Base-by-base conservation (phyloP, 345 rosid genomes). In the Arabidopsis suecica region DNA sequence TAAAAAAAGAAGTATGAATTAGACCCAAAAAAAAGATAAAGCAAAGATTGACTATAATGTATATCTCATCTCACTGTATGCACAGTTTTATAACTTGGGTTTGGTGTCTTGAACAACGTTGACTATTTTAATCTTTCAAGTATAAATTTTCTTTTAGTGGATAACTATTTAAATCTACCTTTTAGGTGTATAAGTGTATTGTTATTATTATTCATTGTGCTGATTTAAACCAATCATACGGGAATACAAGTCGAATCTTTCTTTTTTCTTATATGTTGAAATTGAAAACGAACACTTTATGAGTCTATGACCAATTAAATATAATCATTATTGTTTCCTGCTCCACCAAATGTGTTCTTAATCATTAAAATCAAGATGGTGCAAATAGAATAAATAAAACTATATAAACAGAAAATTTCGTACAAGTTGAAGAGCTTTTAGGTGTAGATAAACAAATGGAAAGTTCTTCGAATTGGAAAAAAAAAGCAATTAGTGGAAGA, bases 291-390 rank as follows among this genome's bases (percentile, higher is more conserved):
- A 58, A 58, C 14, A n/a, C 40, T 30, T 41, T 7, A n/a, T 25
- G 16, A 28, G 38, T 37, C 61, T 54, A 54, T 55, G 4, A 22
- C 60, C 60, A 38, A 53, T 53, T 23, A 68, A 36, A 68, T 53
- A 9, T 40, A 23, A 38, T 40, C 30, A 40, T 10, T 68, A 56
- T 53, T 63, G 13, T 62, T 10, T 51, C 41, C 22, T 62, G 33
- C 34, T 51, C 61, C 62, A 51, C 53, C 61, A 51, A 30, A 54
- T 63, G 47, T 50, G 65, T 72, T 71, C 28, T 60, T 60, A 36
- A 9, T 25, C 38, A 40, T 72, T 51, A 16, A 61, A 49, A 60
- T 61, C 14, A 71, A 60, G 61, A 50, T 18, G 37, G 22, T 63
- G 11, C 51, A 54, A 14, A 54, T 25, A 14, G 0, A 34, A 50